Base-by-base conservation (phyloP, 768 basidiomycete genomes). In the Tricholoma sp. region DNA sequence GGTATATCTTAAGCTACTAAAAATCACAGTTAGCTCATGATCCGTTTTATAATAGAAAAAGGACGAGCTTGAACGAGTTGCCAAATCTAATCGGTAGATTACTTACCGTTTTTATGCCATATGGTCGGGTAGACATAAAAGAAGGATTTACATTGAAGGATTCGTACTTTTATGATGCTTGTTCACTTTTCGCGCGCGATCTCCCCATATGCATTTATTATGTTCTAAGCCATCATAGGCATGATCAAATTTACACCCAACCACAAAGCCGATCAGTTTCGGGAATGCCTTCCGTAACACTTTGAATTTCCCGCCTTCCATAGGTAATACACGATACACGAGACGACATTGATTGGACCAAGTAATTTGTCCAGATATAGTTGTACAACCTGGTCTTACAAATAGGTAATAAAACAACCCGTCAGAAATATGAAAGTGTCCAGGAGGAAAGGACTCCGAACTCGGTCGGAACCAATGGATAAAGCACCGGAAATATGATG, bases 41-140 rank as follows among this genome's bases (percentile, higher is more conserved):
- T 44, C 39, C 67, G 24, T 1, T 41, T 60, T 36, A 33, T 4
- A 56, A 66, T 69, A 91, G 93, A 95, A 95, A 91, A 97, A 95
- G 81, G 95, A 98, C 76, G 96, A 99, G 76, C 86, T 99, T 63
- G 96, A 99, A 82, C 95, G 96, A 82, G 97, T 99, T 56, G 97
- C 97, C 80, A 98, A 98, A 81, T 97, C 94, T 76, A 99, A 99
- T 82, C 92, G 96, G 85, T 99, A 49, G 85, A 92, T 87, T 54
- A 44, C 59, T 61, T 49, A 9, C 39, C n/a, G n/a, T 7, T 52
- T 24, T 24, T 24, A 24, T 24, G 24, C 50, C 13, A 55, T 54
- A 42, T 53, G 57, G 57, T 50, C 47, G 51, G 56, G 54, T 34
- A 33, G n/a, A n/a, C n/a, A 49, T 32, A 15, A 31, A 24, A 32